A percentile compares a stretch with the other conserved stretches of the same genome.
Evolutionary conservation across 2,329 filamentous ascomycete species (phyloP).

Genomic region (Cercospora brassicicola): DNA sequence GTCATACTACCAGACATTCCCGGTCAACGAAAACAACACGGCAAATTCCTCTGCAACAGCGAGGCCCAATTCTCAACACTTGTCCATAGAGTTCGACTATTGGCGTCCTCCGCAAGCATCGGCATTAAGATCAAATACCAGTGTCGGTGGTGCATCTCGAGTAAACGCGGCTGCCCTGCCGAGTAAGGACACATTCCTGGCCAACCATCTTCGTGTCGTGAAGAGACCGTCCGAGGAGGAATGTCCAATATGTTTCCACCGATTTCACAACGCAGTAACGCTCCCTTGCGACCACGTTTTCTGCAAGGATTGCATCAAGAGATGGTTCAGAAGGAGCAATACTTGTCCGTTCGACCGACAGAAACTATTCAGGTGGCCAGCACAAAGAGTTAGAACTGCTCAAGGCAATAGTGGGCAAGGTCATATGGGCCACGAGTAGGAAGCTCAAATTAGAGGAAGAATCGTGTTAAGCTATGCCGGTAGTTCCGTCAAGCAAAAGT

Average conservation of each 20-base stretch:
- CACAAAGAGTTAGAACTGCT: not conserved
- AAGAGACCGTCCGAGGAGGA: not conserved
- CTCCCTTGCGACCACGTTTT: conserved; percentile 6
- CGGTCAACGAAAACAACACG: not conserved
- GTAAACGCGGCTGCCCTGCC: not conserved
- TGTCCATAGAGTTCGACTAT: not conserved
- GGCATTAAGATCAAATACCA: not conserved
- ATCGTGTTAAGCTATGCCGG: not conserved
- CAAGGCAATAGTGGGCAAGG: not conserved
- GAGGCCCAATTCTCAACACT: not conserved
- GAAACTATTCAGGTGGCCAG: not conserved
- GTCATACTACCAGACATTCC: not conserved
- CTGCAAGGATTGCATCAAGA: not conserved
- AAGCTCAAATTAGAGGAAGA: not conserved
- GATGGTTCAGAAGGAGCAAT: not conserved
- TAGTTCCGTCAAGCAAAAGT: not conserved
- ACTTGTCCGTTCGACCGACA: conserved; percentile 1
- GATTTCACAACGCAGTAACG: not conserved
- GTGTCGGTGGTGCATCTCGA: not conserved
- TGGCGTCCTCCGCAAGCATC: not conserved
- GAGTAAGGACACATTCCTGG: not conserved
- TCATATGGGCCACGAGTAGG: not conserved
- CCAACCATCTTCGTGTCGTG: not conserved
- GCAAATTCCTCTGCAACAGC: not conserved
- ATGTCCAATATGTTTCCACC: not conserved